These are phyloP conservation scores for Aspergillus hortae DNA, from an alignment of 2,329 filamentous ascomycete species.

Conservation along the genomic window DNA sequence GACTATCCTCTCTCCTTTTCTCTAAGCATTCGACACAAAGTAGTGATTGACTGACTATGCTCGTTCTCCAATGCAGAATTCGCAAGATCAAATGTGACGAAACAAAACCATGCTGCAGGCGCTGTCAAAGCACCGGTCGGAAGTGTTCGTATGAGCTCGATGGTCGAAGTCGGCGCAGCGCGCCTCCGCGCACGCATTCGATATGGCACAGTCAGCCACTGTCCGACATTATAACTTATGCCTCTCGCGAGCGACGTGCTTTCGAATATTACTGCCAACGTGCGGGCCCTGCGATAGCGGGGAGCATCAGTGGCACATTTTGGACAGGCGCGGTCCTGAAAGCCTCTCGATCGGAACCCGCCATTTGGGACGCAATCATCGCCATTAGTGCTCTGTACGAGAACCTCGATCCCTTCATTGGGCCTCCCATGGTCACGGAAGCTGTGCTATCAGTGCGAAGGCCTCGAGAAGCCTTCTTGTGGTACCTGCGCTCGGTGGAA, in stretches of 20 bases:
- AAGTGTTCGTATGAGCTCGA: constrained; percentile 16
- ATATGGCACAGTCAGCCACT: constrained; percentile 3
- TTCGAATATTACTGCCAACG: constrained; percentile 23
- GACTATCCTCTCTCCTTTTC: neutral
- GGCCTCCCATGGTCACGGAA: too few species aligned
- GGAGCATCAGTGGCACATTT: constrained; percentile 15
- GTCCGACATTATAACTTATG: too few species aligned
- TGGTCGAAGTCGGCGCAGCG: neutral
- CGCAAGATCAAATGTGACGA: constrained; percentile 24
- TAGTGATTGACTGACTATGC: neutral
- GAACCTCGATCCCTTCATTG: constrained; percentile 11
- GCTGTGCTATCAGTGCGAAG: too few species aligned
- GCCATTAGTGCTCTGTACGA: constrained; percentile 24
- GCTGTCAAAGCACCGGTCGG: constrained; percentile 12
- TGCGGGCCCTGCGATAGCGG: constrained; percentile 13
- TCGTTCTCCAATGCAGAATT: constrained; percentile 7
- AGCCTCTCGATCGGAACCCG: constrained; percentile 20
- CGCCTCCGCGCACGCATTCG: neutral
- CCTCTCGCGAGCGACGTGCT: constrained; percentile 18
- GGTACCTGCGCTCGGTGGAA: constrained; percentile 31
- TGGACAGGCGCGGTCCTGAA: constrained; percentile 20
- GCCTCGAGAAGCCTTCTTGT: constrained; percentile 23
- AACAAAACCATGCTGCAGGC: constrained; percentile 18
- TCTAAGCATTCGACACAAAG: neutral
- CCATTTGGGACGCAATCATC: constrained; percentile 23